Evolutionary conservation across 495 filamentous ascomycete species (phyloP).

Genomic region (Xylaria castorea): DNA sequence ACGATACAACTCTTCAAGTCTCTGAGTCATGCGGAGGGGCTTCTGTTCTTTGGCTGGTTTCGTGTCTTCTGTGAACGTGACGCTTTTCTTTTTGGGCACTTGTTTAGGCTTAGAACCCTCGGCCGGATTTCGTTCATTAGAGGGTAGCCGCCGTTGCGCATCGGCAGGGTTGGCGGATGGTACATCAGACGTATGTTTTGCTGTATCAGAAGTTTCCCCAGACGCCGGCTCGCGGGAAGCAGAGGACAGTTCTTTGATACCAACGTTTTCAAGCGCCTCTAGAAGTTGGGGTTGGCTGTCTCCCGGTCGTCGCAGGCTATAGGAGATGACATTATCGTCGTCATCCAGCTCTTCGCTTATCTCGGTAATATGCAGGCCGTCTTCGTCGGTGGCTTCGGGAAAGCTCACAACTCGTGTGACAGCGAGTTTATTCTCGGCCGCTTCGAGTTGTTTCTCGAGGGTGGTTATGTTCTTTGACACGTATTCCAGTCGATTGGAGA

Average conservation of each 20-base stretch:
- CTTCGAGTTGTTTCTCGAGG: slow-evolving; percentile 70
- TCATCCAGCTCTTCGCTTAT: slow-evolving; percentile 94
- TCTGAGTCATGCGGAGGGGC: slow-evolving; percentile 43
- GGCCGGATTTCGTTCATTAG: slow-evolving; percentile 7
- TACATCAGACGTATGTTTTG: slow-evolving; percentile 1
- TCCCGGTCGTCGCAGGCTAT: slow-evolving; percentile 64
- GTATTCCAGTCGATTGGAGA: slow-evolving; percentile 84
- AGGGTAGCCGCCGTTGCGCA: slow-evolving; percentile 1
- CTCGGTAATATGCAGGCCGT: slow-evolving; percentile 77
- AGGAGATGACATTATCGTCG: slow-evolving; percentile 81
- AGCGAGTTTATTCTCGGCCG: slow-evolving; percentile 70
- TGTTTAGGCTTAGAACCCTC: slow-evolving; percentile 21
- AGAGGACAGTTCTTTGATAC: slow-evolving; percentile 61
- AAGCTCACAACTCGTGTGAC: slow-evolving; percentile 53
- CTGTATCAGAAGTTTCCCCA: slow-evolving; percentile 4
- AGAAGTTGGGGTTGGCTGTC: slow-evolving; percentile 66
- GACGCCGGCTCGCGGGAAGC: slow-evolving; percentile 28
- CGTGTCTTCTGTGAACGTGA: slow-evolving; percentile 62
- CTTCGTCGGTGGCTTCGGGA: slow-evolving; percentile 62
- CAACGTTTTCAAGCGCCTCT: slow-evolving; percentile 73
- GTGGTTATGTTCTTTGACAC: slow-evolving; percentile 79
- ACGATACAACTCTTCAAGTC: slow-evolving; percentile 58
- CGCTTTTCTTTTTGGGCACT: slow-evolving; percentile 43
- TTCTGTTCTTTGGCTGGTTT: slow-evolving; percentile 51
- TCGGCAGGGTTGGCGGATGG: slow-evolving; percentile 7